Base-by-base conservation (phyloP, 805 yeast genomes). In the Candida corydali region DNA sequence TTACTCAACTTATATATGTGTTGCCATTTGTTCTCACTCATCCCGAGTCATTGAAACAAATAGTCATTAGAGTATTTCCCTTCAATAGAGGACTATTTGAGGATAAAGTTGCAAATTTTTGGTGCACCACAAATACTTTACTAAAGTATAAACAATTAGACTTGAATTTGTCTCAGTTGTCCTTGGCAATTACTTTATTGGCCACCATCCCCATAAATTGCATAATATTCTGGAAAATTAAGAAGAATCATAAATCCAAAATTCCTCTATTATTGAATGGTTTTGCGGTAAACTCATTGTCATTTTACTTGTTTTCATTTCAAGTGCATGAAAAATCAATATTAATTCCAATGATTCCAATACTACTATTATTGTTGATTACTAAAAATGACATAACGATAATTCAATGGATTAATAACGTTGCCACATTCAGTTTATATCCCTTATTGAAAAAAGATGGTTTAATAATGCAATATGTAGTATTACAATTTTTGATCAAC, bases 321-420 rank as follows among this genome's bases (percentile, higher is more conserved):
- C 98, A 91, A 57, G 98, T 93, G 4, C 98, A 93, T 56, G 98
- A 93, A 61, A 93, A 93, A 61, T 76, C 93, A 0, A 89, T 93
- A 11, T 63, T 93, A 40, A 74, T 93, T 2, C 98, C 98, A 0
- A 69, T 93, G 45, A 55, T 93, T 49, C 98, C 98, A 4, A 76
- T 87, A 8, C 78, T 93, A 0, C 63, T 93, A 38, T 60, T 89
- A 65, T 75, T 45, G 30, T 67, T 77, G 31, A 63, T 71, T 22
- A 75, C 76, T 25, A 76, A 77, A 40, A 65, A 78, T 29, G 69
- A 76, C 43, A 69, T 79, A n/a, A 78, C 91, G 3, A 75, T 86
- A 63, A 76, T 86, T 2, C 78, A 80, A 36, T 93, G 98, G 97
- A 77, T 91, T 42, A 80, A 80, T 49, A 93, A 91, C 54, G 71